Percentiles rank a stretch among this genome's conserved stretches.
phyloP scores from a whole-genome alignment of 2,329 filamentous ascomycete species.

The Tolypocladium cylindrosporum region DNA sequence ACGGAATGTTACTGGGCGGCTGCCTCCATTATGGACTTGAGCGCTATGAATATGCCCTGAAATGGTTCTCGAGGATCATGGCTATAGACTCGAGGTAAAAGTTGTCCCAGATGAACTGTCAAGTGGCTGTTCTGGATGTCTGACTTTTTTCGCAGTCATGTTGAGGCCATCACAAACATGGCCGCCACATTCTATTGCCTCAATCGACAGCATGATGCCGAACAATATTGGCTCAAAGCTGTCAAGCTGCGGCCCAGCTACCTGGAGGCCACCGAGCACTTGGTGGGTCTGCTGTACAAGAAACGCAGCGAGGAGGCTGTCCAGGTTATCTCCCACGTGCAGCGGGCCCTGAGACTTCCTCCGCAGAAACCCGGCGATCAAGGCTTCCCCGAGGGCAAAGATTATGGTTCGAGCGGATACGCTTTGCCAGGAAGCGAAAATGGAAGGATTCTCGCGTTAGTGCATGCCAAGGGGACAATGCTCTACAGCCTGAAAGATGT shows the following conservation, averaged over 20 bases:
- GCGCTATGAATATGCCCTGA: slow-evolving; percentile 66
- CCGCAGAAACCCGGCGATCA: neutral
- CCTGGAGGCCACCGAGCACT: slow-evolving; percentile 89
- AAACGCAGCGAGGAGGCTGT: slow-evolving; percentile 79
- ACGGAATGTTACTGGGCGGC: slow-evolving; percentile 84
- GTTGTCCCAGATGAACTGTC: slow-evolving; percentile 15
- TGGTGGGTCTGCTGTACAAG: slow-evolving; percentile 79
- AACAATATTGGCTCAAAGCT: slow-evolving; percentile 77
- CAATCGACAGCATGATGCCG: slow-evolving; percentile 71
- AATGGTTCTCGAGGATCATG: slow-evolving; percentile 61
- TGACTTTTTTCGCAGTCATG: slow-evolving; percentile 48
- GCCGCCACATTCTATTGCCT: slow-evolving; percentile 83
- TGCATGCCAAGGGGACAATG: slow-evolving; percentile 98
- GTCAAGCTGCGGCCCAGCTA: slow-evolving; percentile 76
- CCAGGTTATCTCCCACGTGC: slow-evolving; percentile 75
- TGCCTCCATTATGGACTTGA: slow-evolving; percentile 87
- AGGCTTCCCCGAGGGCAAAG: slow-evolving; percentile 11
- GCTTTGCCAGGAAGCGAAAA: slow-evolving; percentile 78
- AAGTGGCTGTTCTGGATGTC: slow-evolving; percentile 18
- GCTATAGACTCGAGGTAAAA: slow-evolving; percentile 45
- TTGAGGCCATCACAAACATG: slow-evolving; percentile 89
- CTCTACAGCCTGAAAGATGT: slow-evolving; percentile 84
- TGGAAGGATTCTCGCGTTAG: slow-evolving; percentile 81
- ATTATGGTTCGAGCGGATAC: slow-evolving; percentile 51
- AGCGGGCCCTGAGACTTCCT: slow-evolving; percentile 46